phyloP scores from a whole-genome alignment of 1,284 basidiomycete genomes.

The Moesziomyces sp. region DNA sequence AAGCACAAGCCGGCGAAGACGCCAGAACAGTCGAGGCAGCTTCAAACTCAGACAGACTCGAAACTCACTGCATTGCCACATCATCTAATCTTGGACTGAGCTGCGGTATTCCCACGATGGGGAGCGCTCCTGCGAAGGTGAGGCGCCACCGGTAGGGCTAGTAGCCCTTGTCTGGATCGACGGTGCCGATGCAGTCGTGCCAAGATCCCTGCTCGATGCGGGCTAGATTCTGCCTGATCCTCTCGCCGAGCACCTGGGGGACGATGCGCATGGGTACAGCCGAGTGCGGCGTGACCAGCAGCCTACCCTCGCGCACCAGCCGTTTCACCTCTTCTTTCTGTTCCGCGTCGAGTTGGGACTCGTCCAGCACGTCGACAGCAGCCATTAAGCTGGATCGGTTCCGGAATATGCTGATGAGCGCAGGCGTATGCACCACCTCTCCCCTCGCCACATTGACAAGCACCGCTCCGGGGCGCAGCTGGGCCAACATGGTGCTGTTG shows the following conservation, averaged over 20 bases:
- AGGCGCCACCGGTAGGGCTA: constrained; percentile 1
- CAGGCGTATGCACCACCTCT: constrained; percentile 80
- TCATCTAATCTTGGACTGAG: no score
- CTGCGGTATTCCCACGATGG: no score
- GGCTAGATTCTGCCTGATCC: constrained; percentile 15
- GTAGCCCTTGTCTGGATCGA: constrained; percentile 30
- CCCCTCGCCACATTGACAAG: constrained; percentile 66
- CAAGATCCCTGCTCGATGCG: not conserved
- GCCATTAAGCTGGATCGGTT: constrained; percentile 79
- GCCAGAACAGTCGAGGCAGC: no score
- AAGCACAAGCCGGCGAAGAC: no score
- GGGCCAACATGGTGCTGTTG: constrained; percentile 2
- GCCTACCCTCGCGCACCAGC: constrained; percentile 3
- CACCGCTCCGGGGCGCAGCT: not conserved
- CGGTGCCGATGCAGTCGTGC: constrained; percentile 7
- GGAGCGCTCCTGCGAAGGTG: no score
- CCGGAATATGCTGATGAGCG: constrained; percentile 79
- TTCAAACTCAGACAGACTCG: no score
- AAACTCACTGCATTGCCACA: no score
- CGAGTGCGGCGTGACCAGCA: constrained; percentile 36
- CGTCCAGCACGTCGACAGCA: constrained; percentile 79
- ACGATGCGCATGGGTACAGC: constrained; percentile 20
- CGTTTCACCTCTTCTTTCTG: not conserved
- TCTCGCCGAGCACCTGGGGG: constrained; percentile 1
- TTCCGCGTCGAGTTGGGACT: not conserved